These are phyloP conservation scores for Meira nashicola DNA, from an alignment of 1,284 basidiomycete genomes.

Conservation along the genomic window DNA sequence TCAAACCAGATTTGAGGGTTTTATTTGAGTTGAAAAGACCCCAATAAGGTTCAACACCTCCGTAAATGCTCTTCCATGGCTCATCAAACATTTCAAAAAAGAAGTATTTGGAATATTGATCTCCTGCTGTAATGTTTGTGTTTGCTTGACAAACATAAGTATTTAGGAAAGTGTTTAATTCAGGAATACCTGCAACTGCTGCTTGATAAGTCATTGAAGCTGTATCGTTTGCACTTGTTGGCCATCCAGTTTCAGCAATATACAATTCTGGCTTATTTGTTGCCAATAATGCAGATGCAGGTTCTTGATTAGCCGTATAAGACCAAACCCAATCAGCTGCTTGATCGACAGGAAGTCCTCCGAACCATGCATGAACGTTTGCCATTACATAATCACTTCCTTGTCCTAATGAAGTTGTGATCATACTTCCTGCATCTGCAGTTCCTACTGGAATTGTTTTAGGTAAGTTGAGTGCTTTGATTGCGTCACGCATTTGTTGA, in stretches of 20 bases:
- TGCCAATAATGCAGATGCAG: slow-evolving; percentile 12
- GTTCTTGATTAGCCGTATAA: slow-evolving; percentile 64
- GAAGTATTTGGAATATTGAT: slow-evolving; percentile 23
- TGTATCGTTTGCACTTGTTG: slow-evolving; percentile 60
- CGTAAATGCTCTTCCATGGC: slow-evolving; percentile 72
- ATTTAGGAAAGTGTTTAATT: slow-evolving; percentile 63
- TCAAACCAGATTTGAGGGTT: slow-evolving; percentile 46
- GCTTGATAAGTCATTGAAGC: slow-evolving; percentile 20
- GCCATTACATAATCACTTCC: slow-evolving; percentile 66
- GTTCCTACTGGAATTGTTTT: slow-evolving; percentile 71
- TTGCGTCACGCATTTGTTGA: slow-evolving; percentile 59
- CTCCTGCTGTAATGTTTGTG: slow-evolving; percentile 68
- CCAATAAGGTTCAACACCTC: slow-evolving; percentile 71
- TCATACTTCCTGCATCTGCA: slow-evolving; percentile 71
- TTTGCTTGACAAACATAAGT: slow-evolving; percentile 84
- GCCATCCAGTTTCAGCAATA: slow-evolving; percentile 93
- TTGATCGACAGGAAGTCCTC: slow-evolving; percentile 64
- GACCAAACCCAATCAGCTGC: slow-evolving; percentile 67
- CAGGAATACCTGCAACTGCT: slow-evolving; percentile 25
- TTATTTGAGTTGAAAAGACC: slow-evolving; percentile 28
- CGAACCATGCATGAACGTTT: slow-evolving; percentile 74
- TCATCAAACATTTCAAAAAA: slow-evolving; percentile 71
- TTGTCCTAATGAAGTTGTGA: slow-evolving; percentile 67
- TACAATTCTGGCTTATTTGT: slow-evolving; percentile 52
- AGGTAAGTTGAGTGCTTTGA: slow-evolving; percentile 55